Evolutionary conservation across 345 rosid species (phyloP), one percentile per base, ranked within the genome.

Genomic region (Ricinus communis): DNA sequence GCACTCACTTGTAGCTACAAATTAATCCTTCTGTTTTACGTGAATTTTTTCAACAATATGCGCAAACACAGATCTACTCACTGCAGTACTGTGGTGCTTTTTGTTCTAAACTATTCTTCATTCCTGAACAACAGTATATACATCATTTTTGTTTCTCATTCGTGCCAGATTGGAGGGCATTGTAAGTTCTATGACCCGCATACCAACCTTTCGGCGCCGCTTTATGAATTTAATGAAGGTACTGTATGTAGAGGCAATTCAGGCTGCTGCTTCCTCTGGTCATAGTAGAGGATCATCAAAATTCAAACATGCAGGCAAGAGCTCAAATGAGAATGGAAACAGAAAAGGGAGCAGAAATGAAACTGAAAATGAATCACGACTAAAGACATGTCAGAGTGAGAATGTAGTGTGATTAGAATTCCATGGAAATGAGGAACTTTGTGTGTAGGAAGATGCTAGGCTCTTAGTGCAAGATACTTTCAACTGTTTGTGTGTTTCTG

Each of bases 171-270:
- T 93, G 78, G 89, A 87, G 73, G 94, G 96, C 3, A 89, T 93
- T 54, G 91, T 91, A 56, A 83, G 87, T 56, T 85, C 90, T 9
- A 80, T 91, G 85, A 89, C 93, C 22, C 81, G 87, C 3, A 24
- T 91, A 22, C 98, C 97, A 0, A 88, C 97, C 28, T 91, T 88
- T 64, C 76, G 90, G 7, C 84, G 94, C 11, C 86, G 87, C 14
- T 85, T 93, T 73, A 83, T 87, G 84, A 86, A 80, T 55, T 63
- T 87, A 84, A 82, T 88, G 70, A 89, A 82, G 79, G 72, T 81
- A 58, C 59, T 89, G 72, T 87, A 82, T 51, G 36, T 84, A 27
- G 94, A 87, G 73, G 90, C 90, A 49, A 71, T 86, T 71, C 86
- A 85, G 73, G 82, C 84, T 2, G 74, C 72, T 16, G 84, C 82